Evolutionary conservation across 1,284 basidiomycete species (phyloP), one percentile per base, ranked within the genome.

Genomic region (Volvariella surrecta): DNA sequence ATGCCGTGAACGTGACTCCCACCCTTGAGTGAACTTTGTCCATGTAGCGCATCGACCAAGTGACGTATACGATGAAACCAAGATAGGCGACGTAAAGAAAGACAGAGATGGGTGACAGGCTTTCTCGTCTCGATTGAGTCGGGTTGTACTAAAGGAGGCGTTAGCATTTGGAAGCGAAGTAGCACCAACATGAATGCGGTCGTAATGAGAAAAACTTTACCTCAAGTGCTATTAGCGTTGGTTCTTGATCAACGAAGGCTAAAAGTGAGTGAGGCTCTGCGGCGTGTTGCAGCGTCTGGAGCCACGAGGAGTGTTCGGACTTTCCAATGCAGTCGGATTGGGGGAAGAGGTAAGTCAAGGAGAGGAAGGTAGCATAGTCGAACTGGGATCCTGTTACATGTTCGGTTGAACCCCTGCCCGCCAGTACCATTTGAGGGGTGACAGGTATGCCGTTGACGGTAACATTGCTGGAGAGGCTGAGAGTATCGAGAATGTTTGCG

Each of bases 1-100:
- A 69, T 13, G 92, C 95, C 1, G 95, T 98, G 59, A 97, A 89
- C 1, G 91, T 89, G 18, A 99, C 69, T 64, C 95, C 95, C 42
- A 91, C 74, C 40, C 89, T 80, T 1, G 90, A 95, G 60, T 99
- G 94, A 8, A 96, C 88, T 20, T 83, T 82, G 47, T 82, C 74
- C 70, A 91, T 87, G 38, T 78, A 73, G 35, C 82, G 76, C 61
- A 95, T 78, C 32, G 84, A 85, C 60, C 78, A 76, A 32, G 76
- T 79, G 48, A 94, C 86, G 52, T 89, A 90, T 18, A 76, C 68
- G 52, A 88, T 73, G 55, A 97, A 86, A 30, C 81, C 71, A 20
- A 79, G 62, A 63, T 98, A 98, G 16, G 89, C 84, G 17, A 84
- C 54, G 52, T 85, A 85, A 43, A 94, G 71, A 54, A 90, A 80